Percentiles rank a stretch among this genome's conserved stretches.
phyloP scores from a whole-genome alignment of 768 basidiomycete species.

The Tulasnella sp. region DNA sequence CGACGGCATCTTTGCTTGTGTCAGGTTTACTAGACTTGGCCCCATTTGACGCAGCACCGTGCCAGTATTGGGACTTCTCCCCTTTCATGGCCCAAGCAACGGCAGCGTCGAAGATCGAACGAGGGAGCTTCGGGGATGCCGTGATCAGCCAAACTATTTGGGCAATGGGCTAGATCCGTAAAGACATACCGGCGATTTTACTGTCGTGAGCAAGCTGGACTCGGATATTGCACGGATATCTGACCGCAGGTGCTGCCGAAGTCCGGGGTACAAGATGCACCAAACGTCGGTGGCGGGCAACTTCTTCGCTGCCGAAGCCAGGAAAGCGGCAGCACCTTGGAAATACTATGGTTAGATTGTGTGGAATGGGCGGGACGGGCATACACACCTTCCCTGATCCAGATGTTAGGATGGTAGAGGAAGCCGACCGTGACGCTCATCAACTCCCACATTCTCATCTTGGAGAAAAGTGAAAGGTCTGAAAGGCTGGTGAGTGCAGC shows the following conservation, averaged over 20 bases:
- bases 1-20: slow-evolving; percentile 63
- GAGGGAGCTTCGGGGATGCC: slow-evolving; percentile 37
- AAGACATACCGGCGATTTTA: slow-evolving; percentile 66
- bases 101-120: slow-evolving; percentile 77
- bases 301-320: slow-evolving; percentile 75
- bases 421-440: slow-evolving; percentile 84
- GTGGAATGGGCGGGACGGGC: neutral
- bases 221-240: slow-evolving; percentile 73
- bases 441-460: slow-evolving; percentile 95
- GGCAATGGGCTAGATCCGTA: neutral
- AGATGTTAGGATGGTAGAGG: slow-evolving; percentile 88
- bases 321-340: slow-evolving; percentile 76
- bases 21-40: slow-evolving; percentile 47
- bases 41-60: slow-evolving; percentile 35
- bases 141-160: neutral
- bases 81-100: slow-evolving; percentile 83
- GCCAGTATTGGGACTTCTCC: slow-evolving; percentile 75
- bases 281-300: slow-evolving; percentile 85
- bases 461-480: slow-evolving; percentile 82
- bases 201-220: slow-evolving; percentile 58
- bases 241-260: slow-evolving; percentile 76
- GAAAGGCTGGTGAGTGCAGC: slow-evolving; percentile 78
- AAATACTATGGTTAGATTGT: neutral
- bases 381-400: slow-evolving; percentile 83
- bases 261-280: slow-evolving; percentile 92